phyloP scores from a whole-genome alignment of 2,329 filamentous ascomycete species.

The Knufia fluminis region DNA sequence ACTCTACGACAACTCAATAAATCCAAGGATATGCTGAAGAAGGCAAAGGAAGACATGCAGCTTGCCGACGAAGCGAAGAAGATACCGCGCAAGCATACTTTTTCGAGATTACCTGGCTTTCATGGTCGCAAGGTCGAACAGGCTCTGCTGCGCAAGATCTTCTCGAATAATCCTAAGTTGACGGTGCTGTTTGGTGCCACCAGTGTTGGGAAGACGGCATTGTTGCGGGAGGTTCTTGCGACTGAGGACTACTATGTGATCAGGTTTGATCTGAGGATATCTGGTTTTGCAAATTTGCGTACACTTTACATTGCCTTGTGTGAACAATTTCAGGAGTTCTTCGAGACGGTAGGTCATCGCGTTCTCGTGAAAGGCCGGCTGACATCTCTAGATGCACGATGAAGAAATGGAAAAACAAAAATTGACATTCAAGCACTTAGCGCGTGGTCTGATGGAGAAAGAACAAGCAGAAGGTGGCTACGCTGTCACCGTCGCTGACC shows the following conservation, averaged over 20 bases:
- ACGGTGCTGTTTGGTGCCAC: conserved; percentile 9
- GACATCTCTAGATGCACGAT: conserved; percentile 5
- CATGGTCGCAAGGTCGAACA: conserved; percentile 9
- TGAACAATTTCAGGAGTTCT: conserved; percentile 8
- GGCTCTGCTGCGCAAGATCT: conserved; percentile 3
- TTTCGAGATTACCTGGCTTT: conserved; percentile 8
- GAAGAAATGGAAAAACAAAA: conserved; percentile 10
- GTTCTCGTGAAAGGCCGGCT: neutral
- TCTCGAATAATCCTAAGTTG: conserved; percentile 6
- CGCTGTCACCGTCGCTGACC: conserved; percentile 5
- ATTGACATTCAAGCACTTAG: conserved; percentile 7
- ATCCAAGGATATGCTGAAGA: conserved; percentile 6
- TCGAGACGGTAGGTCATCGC: neutral
- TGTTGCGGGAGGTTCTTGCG: conserved; percentile 7
- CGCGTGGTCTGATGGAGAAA: conserved; percentile 1
- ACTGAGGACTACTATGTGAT: conserved; percentile 8
- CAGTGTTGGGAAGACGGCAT: conserved; percentile 8
- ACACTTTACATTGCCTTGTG: conserved; percentile 8
- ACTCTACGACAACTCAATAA: conserved; percentile 9
- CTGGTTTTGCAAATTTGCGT: conserved; percentile 7
- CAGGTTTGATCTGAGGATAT: conserved; percentile 9
- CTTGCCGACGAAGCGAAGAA: conserved; percentile 8
- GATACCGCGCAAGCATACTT: conserved; percentile 10
- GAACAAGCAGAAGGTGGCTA: conserved; percentile 1
- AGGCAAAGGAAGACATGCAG: conserved; percentile 9